A percentile compares a stretch with the other conserved stretches of the same genome.
Evolutionary conservation across 371 early-diverging fungal genomes (phyloP).

Genomic region (Umbelopsis sp.): DNA sequence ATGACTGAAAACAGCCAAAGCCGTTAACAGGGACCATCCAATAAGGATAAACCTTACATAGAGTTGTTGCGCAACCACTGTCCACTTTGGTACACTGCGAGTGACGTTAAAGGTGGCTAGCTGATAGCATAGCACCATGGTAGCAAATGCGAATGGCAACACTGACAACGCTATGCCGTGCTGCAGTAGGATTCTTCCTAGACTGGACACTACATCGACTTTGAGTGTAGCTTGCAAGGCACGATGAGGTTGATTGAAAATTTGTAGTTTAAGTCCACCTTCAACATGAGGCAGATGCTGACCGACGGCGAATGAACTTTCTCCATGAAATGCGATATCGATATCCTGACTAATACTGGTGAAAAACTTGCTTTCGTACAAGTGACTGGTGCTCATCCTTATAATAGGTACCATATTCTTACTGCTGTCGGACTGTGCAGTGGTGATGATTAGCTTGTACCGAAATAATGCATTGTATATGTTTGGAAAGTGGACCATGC

Average conservation of each 20-base stretch:
- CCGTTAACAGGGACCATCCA: neutral
- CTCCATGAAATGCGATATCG: constrained; percentile 37
- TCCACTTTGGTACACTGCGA: constrained; percentile 39
- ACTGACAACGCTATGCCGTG: constrained; percentile 60
- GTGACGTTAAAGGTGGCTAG: constrained; percentile 24
- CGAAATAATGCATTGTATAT: constrained; percentile 47
- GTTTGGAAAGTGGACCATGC: constrained; percentile 39
- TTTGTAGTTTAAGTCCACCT: constrained; percentile 56
- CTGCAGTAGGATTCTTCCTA: constrained; percentile 68
- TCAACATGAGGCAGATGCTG: neutral
- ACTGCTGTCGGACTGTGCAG: constrained; percentile 45
- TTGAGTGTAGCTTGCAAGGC: constrained; percentile 45
- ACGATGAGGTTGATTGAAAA: constrained; percentile 56
- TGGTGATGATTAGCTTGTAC: constrained; percentile 34
- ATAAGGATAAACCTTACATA: neutral
- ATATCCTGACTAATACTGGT: constrained; percentile 19
- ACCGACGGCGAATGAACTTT: constrained; percentile 20
- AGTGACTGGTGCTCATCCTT: constrained; percentile 58
- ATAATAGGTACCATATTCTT: constrained; percentile 53
- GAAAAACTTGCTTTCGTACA: constrained; percentile 56
- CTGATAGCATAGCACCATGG: constrained; percentile 49
- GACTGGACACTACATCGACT: constrained; percentile 67
- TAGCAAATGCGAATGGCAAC: constrained; percentile 49
- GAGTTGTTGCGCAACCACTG: constrained; percentile 17
- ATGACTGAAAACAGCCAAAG: too few relatives aligned